Percentiles rank a stretch among this genome's conserved stretches.
Conservation (phyloP, 805 yeast genomes). For the Clavispora santaluciae region DNA sequence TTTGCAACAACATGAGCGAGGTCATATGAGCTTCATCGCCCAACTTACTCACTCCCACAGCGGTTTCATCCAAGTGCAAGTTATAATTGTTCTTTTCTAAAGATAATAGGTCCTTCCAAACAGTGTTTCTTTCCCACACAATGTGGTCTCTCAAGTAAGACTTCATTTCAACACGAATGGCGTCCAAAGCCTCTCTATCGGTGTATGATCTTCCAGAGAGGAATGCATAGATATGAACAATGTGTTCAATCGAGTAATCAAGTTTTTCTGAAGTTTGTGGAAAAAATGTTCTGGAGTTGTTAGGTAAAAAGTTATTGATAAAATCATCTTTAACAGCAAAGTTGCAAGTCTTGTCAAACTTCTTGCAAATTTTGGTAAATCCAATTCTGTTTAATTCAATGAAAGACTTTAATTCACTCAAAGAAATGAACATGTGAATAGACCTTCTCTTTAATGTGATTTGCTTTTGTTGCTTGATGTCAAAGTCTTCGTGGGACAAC, state of each 20-base stretch:
- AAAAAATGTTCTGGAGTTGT: slow-evolving; percentile 53
- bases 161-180: slow-evolving; percentile 42
- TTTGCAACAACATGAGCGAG: slow-evolving; percentile 12
- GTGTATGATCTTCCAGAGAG: slow-evolving; percentile 32
- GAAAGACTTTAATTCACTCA: slow-evolving; percentile 79
- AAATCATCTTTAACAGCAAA: slow-evolving; percentile 58
- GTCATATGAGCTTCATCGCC: slow-evolving; percentile 14
- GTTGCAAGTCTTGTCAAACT: slow-evolving; percentile 80
- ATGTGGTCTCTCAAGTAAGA: slow-evolving; percentile 79
- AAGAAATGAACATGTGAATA: slow-evolving; percentile 60
- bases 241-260: slow-evolving; percentile 48
- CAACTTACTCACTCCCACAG: slow-evolving; percentile 16
- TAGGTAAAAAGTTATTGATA: slow-evolving; percentile 40
- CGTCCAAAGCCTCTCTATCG: slow-evolving; percentile 37
- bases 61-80: slow-evolving; percentile 15
- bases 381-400: slow-evolving; percentile 85
- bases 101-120: slow-evolving; percentile 95
- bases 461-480: slow-evolving; percentile 31
- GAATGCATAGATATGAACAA: slow-evolving; percentile 51
- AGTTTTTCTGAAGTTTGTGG: slow-evolving; percentile 31
- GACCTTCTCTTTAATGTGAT: slow-evolving; percentile 66
- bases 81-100: slow-evolving; percentile 29
- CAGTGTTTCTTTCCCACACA: slow-evolving; percentile 96
- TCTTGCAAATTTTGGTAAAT: slow-evolving; percentile 82
- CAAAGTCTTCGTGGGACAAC: slow-evolving; percentile 25